Evolutionary conservation across 2,329 filamentous ascomycete genomes (phyloP).

Genomic region (Cladorrhinum sp.): DNA sequence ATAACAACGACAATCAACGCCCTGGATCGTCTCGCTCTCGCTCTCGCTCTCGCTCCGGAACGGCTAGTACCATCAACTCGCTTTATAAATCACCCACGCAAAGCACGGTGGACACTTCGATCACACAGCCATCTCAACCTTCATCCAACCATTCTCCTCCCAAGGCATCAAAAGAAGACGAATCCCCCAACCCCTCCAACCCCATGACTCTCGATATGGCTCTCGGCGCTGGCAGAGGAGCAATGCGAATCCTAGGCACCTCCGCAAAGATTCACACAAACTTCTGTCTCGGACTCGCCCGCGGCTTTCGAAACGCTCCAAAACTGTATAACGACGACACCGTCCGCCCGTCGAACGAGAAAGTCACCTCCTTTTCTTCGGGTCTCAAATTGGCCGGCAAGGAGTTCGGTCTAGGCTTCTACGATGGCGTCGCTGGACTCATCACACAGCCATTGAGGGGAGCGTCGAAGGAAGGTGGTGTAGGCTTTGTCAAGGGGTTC

Average conservation of each 20-base stretch:
- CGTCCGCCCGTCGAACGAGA: conserved; percentile 68
- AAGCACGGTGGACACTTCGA: neutral
- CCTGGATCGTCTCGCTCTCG: neutral
- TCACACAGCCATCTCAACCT: neutral
- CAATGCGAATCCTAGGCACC: conserved; percentile 70
- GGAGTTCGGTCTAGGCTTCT: conserved; percentile 74
- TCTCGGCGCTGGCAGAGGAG: conserved; percentile 62
- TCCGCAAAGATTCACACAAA: conserved; percentile 80
- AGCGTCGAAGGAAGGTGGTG: conserved; percentile 44
- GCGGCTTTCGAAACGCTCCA: conserved; percentile 85
- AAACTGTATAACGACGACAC: conserved; percentile 81
- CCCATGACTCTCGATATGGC: conserved; percentile 50
- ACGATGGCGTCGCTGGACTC: conserved; percentile 76
- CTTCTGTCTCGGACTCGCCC: conserved; percentile 75
- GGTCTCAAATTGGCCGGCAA: conserved; percentile 76
- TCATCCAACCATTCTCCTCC: neutral
- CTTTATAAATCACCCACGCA: neutral
- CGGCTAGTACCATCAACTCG: neutral
- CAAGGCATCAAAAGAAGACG: neutral
- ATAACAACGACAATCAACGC: neutral
- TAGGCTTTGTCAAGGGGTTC: conserved; percentile 72
- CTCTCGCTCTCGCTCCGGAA: neutral
- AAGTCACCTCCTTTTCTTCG: conserved; percentile 72
- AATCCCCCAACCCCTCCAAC: neutral
- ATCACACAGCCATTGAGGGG: conserved; percentile 72